phyloP scores from a whole-genome alignment of 225 moss, liverwort and hornwort species.

The Bryoerythrophyllum caledonicum region DNA sequence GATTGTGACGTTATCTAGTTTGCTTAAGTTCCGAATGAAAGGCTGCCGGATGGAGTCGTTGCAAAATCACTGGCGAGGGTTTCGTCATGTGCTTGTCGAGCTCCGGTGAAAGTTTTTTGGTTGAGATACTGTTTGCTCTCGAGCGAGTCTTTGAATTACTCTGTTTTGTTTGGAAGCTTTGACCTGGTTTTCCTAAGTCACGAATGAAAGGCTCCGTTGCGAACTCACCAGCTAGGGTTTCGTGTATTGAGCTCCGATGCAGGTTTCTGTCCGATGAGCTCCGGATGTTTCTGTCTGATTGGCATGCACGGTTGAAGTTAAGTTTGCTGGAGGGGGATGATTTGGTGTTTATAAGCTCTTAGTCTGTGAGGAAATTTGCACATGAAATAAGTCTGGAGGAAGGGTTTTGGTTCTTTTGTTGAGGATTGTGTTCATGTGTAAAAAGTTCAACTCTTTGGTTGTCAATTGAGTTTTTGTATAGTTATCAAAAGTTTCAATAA shows the following conservation, averaged over 20 bases:
- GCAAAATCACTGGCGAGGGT: not conserved
- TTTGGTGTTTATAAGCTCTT: not conserved
- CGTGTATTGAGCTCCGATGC: not conserved
- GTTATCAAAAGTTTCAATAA: no score
- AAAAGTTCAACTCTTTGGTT: not conserved
- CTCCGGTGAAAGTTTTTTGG: not conserved
- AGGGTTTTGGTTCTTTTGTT: not conserved
- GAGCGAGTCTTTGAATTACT: not conserved
- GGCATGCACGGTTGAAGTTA: not conserved
- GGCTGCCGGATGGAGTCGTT: not conserved
- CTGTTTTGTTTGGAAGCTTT: not conserved
- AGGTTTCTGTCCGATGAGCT: not conserved
- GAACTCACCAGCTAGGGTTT: not conserved
- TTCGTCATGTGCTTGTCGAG: not conserved
- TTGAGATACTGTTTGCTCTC: no score
- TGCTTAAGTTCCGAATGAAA: not conserved
- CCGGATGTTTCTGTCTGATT: not conserved
- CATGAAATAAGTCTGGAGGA: not conserved
- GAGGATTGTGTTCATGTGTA: not conserved
- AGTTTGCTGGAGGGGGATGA: not conserved
- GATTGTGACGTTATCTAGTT: not conserved
- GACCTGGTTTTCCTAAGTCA: not conserved
- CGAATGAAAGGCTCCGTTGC: not conserved
- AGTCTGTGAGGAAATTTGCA: not conserved
- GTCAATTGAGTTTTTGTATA: not conserved